Base-by-base conservation (phyloP, 192 early-diverging fungal genomes). In the Podila epigama region DNA sequence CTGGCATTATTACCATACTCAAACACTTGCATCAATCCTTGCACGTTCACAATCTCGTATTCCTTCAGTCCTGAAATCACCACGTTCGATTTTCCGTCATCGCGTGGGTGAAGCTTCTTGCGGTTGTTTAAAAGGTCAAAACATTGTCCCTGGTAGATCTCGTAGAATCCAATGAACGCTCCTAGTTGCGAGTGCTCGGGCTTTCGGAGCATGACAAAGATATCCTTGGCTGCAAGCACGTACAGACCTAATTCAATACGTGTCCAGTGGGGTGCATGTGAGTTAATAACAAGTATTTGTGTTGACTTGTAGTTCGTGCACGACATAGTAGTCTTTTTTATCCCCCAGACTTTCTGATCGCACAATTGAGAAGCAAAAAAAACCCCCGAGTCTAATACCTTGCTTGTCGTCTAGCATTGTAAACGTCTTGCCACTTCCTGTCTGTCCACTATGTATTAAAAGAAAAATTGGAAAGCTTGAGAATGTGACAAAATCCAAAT, bases 111-210 rank as follows among this genome's bases (percentile, higher is more conserved):
- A 16, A 98, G 81, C 68, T 86, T 85, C 79, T 98, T 97, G 53
- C 97, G 88, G 37, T 88, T 85, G 69, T 96, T 95, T 20, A 99
- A 85, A 58, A 99, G 79, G 68, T 99, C 98, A 64, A 93, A 96
- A 42, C 98, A 82, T 36, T 97, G 94, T n/a, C 95, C 93, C 80
- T 97, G 94, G 79, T 99, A 99, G 60, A 99, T 97, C 73, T 99
- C 98, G 72, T 97, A 98, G 56, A 98, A 95, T 51, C 90, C 91
- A 69, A 96, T 95, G 66, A 84, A 95, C 3, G 92, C 93, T 12
- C 87, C 68, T 51, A 98, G 70, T 75, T 97, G 90, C 20, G 81
- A 57, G 79, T 94, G 85, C 60, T 95, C 82, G 3, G 92, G 89
- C 15, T 71, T 85, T 25, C 84, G 80, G 8, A 97, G 80, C 62